Conservation (phyloP, 2,329 filamentous ascomycete genomes). For the Stachybotrys chartarum region DNA sequence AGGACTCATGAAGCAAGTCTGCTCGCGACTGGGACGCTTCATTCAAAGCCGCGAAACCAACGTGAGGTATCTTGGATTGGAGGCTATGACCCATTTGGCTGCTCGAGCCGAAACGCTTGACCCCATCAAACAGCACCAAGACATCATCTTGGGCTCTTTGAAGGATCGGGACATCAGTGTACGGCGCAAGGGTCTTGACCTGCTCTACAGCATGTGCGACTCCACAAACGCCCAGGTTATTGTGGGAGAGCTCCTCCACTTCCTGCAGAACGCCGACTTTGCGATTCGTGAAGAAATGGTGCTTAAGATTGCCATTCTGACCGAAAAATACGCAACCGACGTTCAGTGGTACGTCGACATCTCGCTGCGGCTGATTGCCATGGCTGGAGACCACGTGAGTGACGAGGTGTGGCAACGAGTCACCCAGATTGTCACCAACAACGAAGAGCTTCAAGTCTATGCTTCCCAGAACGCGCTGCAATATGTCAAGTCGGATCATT, state of each 20-base stretch:
- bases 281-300: conserved; percentile 99
- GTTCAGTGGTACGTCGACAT: conserved; percentile 99
- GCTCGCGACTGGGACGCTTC: conserved; percentile 82
- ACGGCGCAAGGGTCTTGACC: conserved; percentile 85
- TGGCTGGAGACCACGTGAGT: conserved; percentile 97
- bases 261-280: conserved; percentile 93
- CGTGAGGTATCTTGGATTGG: conserved; percentile 88
- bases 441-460: conserved; percentile 95
- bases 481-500: conserved; percentile 87
- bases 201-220: conserved; percentile 99
- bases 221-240: conserved; percentile 88
- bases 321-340: conserved; percentile 96
- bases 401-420: conserved; percentile 99
- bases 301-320: conserved; percentile 94
- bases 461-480: conserved; percentile 88
- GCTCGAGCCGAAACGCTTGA: conserved; percentile 89
- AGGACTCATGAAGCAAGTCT: conserved; percentile 93
- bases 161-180: conserved; percentile 97
- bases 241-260: conserved; percentile 87
- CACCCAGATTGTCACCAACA: conserved; percentile 98
- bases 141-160: conserved; percentile 88
- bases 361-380: conserved; percentile 84
- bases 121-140: conserved; percentile 96
- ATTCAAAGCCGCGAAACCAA: conserved; percentile 97
- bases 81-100: conserved; percentile 97